Conservation (phyloP, 768 basidiomycete species). For the Mrakia blollopis region DNA sequence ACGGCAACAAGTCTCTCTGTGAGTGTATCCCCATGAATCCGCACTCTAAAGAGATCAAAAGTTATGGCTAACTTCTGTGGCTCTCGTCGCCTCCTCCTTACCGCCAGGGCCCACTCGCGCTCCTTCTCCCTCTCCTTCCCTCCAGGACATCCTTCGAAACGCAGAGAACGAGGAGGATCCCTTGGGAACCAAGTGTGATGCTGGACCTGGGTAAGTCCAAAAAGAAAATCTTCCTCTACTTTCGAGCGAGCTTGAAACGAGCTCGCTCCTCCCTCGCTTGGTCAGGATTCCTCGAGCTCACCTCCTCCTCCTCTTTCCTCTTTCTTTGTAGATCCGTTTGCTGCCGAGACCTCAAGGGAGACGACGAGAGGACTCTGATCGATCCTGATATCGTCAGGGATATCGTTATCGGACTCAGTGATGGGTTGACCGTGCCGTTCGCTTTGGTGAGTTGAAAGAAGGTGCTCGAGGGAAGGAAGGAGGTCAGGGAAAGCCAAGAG, state of each 20-base stretch:
- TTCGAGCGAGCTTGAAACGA: not conserved
- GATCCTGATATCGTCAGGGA: constrained; percentile 65
- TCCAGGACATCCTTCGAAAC: constrained; percentile 18
- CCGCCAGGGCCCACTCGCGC: not conserved
- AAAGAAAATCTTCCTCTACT: not conserved
- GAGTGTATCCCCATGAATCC: not conserved
- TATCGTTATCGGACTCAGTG: constrained; percentile 84
- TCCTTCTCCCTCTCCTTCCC: constrained; percentile 17
- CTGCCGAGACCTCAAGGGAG: constrained; percentile 76
- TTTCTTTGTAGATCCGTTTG: constrained; percentile 55
- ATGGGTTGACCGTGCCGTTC: constrained; percentile 86
- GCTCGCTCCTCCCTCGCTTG: not conserved
- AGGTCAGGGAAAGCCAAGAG: not conserved
- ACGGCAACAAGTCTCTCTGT: constrained; percentile 20
- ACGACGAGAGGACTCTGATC: constrained; percentile 57
- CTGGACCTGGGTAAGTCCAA: constrained; percentile 9
- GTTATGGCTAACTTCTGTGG: not conserved
- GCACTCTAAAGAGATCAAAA: not conserved
- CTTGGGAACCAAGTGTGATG: constrained; percentile 29
- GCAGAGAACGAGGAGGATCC: constrained; percentile 4
- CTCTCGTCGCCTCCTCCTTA: not conserved
- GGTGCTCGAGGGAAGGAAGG: not conserved
- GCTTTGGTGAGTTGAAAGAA: constrained; percentile 51
- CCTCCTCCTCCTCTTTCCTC: not conserved
- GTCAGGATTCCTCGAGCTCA: no score